Evolutionary conservation across 345 rosid genomes (phyloP).

Genomic region (Lepidium sativum): DNA sequence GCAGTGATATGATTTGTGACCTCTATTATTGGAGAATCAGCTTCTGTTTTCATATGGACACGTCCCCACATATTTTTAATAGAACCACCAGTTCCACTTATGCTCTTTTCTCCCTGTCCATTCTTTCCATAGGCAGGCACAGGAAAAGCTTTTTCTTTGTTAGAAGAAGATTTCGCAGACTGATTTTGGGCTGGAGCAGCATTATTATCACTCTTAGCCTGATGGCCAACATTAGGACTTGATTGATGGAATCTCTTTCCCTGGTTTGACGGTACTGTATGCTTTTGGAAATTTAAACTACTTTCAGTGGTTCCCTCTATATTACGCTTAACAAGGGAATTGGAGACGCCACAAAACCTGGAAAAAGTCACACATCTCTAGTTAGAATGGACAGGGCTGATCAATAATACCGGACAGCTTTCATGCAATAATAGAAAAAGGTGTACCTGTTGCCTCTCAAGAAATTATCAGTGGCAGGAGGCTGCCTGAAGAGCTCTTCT

Average conservation of each 20-base stretch:
- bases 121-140: constrained; percentile 33
- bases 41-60: constrained; percentile 57
- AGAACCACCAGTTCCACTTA: constrained; percentile 43
- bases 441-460: constrained; percentile 81
- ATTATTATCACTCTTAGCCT: constrained; percentile 32
- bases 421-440: background rate
- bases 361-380: background rate
- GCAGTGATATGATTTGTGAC: constrained; percentile 5
- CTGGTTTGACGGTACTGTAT: constrained; percentile 21
- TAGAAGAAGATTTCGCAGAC: constrained; percentile 30
- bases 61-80: constrained; percentile 68
- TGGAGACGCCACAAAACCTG: constrained; percentile 80
- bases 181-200: constrained; percentile 27
- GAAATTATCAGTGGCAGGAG: constrained; percentile 50
- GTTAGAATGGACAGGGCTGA: constrained; percentile 2
- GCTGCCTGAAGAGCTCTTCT: constrained; percentile 71
- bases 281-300: constrained; percentile 21
- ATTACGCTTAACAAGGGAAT: constrained; percentile 54
- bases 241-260: constrained; percentile 36
- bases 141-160: constrained; percentile 35
- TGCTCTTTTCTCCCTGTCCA: constrained; percentile 38
- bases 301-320: constrained; percentile 33
- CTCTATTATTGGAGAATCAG: constrained; percentile 23
- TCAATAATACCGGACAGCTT: background rate
- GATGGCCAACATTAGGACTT: constrained; percentile 27